Base-by-base conservation (phyloP, 108 stramenopile species). In the Skeletonema grethae region DNA sequence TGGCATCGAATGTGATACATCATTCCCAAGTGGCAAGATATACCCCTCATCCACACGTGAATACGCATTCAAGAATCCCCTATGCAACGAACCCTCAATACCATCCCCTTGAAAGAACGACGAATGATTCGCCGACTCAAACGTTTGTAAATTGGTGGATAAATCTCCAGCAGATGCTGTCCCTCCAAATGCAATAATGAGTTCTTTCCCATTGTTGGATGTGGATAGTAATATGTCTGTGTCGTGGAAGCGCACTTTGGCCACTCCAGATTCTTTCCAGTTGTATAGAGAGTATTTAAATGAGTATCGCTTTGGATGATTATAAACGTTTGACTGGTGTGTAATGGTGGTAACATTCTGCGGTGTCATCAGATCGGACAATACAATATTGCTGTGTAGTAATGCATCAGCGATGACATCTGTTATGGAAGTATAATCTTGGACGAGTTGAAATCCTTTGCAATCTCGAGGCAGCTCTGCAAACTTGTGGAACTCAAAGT, bases 31-130 rank as follows among this genome's bases (percentile, higher is more conserved):
- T 10, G 66, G 39, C n/a, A 79, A 48, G 16, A 87, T 70, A 25
- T 73, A 69, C 15, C 86, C 86, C 32, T 72, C 73, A 8, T 79
- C 77, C 6, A 85, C 84, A 25, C 84, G 59, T 9, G 76, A 56
- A 50, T 82, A 85, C 5, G 86, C 86, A 76, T 87, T 87, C 43
- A 87, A 63, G 56, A 84, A 85, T 12, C 86, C 86, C 16, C 86
- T 64, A 63, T 87, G 86, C 2, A 87, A 30, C 18, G 77, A 72
- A 12, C 86, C 86, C 62, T 77, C 60, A 16, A 79, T 45, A n/a
- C n/a, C 56, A 24, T 16, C 25, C 16, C 35, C 41, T 6, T 65
- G 56, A 65, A 84, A 86, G 20, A 86, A 67, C 11, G 71, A 60
- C 11, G 83, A 84, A 70, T 87, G 86, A 22, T 69, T 62, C 7